Evolutionary conservation across 2,329 filamentous ascomycete genomes (phyloP).

Genomic region (Shiraia sp.): DNA sequence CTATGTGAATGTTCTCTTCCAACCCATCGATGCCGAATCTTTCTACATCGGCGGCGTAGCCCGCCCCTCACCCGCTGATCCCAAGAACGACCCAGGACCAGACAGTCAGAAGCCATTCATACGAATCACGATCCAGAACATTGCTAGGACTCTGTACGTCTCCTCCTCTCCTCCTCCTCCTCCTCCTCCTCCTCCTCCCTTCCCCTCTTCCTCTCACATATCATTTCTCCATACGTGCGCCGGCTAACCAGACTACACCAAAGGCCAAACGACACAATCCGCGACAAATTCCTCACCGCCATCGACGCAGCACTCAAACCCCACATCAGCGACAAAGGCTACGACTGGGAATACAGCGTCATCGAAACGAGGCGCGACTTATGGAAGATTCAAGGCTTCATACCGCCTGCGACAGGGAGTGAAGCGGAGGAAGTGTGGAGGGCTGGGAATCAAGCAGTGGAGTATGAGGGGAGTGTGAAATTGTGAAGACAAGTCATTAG

Average conservation of each 20-base stretch:
- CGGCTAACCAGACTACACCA: no score
- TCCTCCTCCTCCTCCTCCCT: background rate
- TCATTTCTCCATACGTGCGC: no score
- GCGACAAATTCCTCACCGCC: conserved; percentile 13
- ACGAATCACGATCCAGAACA: conserved; percentile 40
- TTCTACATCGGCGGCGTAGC: conserved; percentile 40
- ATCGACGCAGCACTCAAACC: conserved; percentile 46
- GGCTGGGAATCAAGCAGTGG: conserved; percentile 20
- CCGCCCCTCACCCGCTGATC: conserved; percentile 12
- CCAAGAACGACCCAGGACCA: conserved; percentile 9
- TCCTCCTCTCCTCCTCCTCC: no score
- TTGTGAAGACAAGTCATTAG: no score
- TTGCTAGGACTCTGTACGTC: conserved; percentile 31
- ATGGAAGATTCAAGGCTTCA: conserved; percentile 51
- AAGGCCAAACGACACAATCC: conserved; percentile 8
- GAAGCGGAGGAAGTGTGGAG: conserved; percentile 45
- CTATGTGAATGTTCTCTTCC: conserved; percentile 51
- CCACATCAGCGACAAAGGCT: conserved; percentile 47
- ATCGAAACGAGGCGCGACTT: conserved; percentile 49
- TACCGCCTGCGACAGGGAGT: conserved; percentile 41
- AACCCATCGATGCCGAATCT: conserved; percentile 25
- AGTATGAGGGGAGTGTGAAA: conserved; percentile 25
- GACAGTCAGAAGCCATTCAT: conserved; percentile 39
- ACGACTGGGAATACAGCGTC: conserved; percentile 51
- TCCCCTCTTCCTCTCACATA: background rate